Conservation (phyloP, 2,329 filamentous ascomycete species). For the Neopestalotiopsis rosae region DNA sequence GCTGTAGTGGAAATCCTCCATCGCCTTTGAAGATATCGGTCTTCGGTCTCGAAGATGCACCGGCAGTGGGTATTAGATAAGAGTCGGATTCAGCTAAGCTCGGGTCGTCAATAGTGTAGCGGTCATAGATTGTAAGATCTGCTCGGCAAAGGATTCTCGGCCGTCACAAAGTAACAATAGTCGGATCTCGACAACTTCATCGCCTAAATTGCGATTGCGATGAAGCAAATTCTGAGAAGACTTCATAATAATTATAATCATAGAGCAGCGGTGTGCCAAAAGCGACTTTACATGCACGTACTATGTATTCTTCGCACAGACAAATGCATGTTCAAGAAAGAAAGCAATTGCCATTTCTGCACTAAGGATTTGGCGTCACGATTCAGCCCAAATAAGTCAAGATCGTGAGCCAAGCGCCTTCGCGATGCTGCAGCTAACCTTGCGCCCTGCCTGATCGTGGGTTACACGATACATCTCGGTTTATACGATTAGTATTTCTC, state of each 20-base stretch:
- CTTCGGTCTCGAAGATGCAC: neutral
- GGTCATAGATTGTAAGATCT: neutral
- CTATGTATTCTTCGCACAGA: neutral
- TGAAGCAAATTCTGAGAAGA: no score
- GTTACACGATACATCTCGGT: neutral
- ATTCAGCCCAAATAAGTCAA: constrained; percentile 1
- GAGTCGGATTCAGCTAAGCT: neutral
- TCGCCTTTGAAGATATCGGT: neutral
- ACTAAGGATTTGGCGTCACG: neutral
- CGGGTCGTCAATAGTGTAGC: neutral
- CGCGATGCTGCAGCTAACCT: neutral
- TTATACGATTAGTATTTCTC: neutral
- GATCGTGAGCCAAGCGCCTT: neutral
- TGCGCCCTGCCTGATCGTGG: neutral
- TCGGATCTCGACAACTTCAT: neutral
- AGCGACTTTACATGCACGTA: neutral
- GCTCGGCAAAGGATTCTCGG: neutral
- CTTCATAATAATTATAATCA: no score
- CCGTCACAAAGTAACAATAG: neutral
- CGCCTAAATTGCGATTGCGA: neutral
- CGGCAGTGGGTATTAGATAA: neutral
- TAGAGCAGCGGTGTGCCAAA: no score
- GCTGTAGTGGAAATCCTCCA: neutral
- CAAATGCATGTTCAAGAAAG: neutral
- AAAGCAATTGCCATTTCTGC: neutral